A percentile compares a stretch with the other conserved stretches of the same genome.
These are phyloP conservation scores for Ceratocystis papillata DNA, from an alignment of 2,329 filamentous ascomycete species.

Conservation along the genomic window DNA sequence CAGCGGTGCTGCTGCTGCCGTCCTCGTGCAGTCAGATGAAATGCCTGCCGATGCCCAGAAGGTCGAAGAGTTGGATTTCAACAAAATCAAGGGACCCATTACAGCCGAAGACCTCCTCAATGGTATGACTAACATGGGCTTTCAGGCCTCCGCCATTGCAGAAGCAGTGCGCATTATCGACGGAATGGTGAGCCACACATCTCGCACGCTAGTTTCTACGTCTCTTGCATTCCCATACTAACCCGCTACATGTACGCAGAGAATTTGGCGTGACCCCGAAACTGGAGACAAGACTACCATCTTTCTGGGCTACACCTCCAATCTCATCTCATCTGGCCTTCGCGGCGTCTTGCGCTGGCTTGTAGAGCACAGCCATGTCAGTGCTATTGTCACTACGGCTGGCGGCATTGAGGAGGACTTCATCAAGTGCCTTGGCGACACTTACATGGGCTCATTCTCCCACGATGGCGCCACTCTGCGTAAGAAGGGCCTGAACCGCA, in stretches of 20 bases:
- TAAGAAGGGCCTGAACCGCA: constrained; percentile 80
- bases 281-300: constrained; percentile 75
- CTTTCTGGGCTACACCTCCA: constrained; percentile 94
- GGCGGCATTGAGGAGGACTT: constrained; percentile 95
- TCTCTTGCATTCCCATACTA: neutral
- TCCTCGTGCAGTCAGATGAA: constrained; percentile 72
- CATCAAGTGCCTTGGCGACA: constrained; percentile 93
- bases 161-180: constrained; percentile 89
- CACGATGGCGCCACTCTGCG: constrained; percentile 67
- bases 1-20: constrained; percentile 60
- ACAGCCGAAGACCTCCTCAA: constrained; percentile 75
- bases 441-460: constrained; percentile 81
- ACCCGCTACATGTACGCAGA: constrained; percentile 33
- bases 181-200: constrained; percentile 59
- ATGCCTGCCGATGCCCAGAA: constrained; percentile 67
- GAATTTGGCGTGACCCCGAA: constrained; percentile 70
- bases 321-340: constrained; percentile 91
- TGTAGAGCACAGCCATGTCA: constrained; percentile 84
- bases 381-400: constrained; percentile 86
- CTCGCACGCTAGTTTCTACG: neutral
- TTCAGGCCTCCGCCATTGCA: constrained; percentile 58
- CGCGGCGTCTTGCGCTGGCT: constrained; percentile 86
- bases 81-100: constrained; percentile 64
- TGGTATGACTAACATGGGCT: constrained; percentile 78
- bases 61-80: constrained; percentile 88